Conservation (phyloP, 1,284 basidiomycete genomes). For the Cryptococcus jaspeensis region DNA sequence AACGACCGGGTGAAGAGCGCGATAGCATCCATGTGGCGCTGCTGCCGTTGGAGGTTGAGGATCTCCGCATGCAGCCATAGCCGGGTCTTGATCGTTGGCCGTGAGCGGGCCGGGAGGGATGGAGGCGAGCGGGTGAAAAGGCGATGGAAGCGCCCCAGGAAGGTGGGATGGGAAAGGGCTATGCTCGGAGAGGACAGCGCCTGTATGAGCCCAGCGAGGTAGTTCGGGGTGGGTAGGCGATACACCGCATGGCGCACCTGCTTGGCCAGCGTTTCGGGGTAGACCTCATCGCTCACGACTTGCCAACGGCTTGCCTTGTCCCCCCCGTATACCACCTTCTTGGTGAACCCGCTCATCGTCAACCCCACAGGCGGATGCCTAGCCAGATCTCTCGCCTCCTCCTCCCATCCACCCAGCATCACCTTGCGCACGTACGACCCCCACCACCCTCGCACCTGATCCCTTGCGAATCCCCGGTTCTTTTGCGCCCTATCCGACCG, state of each 20-base stretch:
- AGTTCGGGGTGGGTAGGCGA: constrained; percentile 8
- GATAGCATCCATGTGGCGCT: constrained; percentile 23
- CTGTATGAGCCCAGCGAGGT: constrained; percentile 18
- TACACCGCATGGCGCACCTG: neutral
- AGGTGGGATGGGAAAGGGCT: constrained; percentile 3
- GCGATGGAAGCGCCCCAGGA: constrained; percentile 12
- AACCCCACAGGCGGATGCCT: constrained; percentile 18
- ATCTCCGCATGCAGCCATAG: constrained; percentile 35
- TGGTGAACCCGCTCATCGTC: constrained; percentile 20
- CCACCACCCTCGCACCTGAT: constrained; percentile 27
- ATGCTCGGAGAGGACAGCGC: constrained; percentile 11
- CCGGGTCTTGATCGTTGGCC: constrained; percentile 8
- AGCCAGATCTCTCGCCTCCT: constrained; percentile 21
- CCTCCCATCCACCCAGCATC: constrained; percentile 27
- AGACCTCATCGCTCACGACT: neutral
- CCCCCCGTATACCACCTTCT: constrained; percentile 8
- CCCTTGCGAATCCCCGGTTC: constrained; percentile 7
- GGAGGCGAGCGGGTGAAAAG: constrained; percentile 13
- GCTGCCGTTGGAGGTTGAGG: constrained; percentile 18
- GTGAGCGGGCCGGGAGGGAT: constrained; percentile 1
- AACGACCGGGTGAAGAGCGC: constrained; percentile 25
- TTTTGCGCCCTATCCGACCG: constrained; percentile 15
- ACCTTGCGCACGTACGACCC: constrained; percentile 29
- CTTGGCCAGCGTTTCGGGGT: neutral
- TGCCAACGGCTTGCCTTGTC: neutral